A percentile compares a stretch with the other conserved stretches of the same genome.
Evolutionary conservation across 2,329 filamentous ascomycete species (phyloP).

Genomic region (Thyridium curvatum): DNA sequence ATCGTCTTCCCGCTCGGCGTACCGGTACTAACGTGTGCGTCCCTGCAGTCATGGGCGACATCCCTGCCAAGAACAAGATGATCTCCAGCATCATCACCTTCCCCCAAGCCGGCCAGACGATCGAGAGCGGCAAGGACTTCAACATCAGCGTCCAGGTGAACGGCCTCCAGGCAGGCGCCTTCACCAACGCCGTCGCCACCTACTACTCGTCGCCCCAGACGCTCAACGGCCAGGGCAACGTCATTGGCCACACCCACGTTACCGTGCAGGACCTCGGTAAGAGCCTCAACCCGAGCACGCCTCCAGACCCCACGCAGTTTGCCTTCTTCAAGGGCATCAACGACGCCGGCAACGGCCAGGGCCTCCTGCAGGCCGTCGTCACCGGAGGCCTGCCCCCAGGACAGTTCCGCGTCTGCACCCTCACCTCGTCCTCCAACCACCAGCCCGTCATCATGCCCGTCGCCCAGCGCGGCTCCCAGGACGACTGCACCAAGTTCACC

Average conservation of each 20-base stretch:
- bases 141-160: conserved; percentile 42
- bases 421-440: conserved; percentile 33
- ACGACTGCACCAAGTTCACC: conserved; percentile 36
- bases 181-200: conserved; percentile 52
- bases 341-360: conserved; percentile 29
- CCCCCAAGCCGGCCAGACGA: conserved; percentile 41
- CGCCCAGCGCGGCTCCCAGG: conserved; percentile 36
- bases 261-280: conserved; percentile 49
- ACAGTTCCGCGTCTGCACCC: conserved; percentile 35
- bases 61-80: conserved; percentile 48
- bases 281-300: conserved; percentile 37
- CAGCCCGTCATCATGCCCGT: conserved; percentile 37
- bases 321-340: conserved; percentile 36
- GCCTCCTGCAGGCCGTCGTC: conserved; percentile 26
- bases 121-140: conserved; percentile 44
- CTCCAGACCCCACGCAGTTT: conserved; percentile 43
- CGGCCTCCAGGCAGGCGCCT: conserved; percentile 49
- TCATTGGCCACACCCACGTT: conserved; percentile 55
- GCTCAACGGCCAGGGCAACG: conserved; percentile 37
- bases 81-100: conserved; percentile 46
- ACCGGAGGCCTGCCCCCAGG: conserved; percentile 31
- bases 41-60: conserved; percentile 47
- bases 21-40: conserved; percentile 6
- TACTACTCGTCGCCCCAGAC: conserved; percentile 56
- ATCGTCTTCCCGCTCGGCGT: too few relatives aligned